Conservation (phyloP, 2,329 filamentous ascomycete species). For the Bipolaris zeicola region DNA sequence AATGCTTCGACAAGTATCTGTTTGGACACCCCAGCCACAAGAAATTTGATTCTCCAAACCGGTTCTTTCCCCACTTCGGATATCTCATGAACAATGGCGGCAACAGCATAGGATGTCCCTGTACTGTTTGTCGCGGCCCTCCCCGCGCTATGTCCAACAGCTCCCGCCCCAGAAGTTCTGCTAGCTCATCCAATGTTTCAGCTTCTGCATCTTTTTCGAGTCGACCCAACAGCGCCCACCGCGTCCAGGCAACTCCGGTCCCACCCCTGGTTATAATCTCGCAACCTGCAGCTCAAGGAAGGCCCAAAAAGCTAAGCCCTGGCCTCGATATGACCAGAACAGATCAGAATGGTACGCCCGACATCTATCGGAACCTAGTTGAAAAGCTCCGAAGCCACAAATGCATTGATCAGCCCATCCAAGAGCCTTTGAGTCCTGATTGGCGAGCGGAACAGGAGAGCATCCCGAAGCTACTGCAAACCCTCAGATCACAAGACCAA, state of each 20-base stretch:
- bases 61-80: slow-evolving; percentile 64
- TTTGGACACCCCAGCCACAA: slow-evolving; percentile 61
- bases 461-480: slow-evolving; percentile 51
- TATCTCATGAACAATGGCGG: slow-evolving; percentile 58
- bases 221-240: neutral
- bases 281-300: slow-evolving; percentile 12
- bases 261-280: neutral
- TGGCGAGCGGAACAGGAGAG: slow-evolving; percentile 59
- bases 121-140: slow-evolving; percentile 53
- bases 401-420: slow-evolving; percentile 53
- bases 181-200: neutral
- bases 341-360: slow-evolving; percentile 61
- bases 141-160: slow-evolving; percentile 20
- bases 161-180: slow-evolving; percentile 6
- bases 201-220: neutral
- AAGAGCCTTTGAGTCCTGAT: slow-evolving; percentile 60
- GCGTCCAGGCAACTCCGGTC: neutral
- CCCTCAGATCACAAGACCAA: slow-evolving; percentile 52
- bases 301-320: slow-evolving; percentile 23
- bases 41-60: slow-evolving; percentile 59
- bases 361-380: slow-evolving; percentile 59
- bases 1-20: slow-evolving; percentile 59
- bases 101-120: slow-evolving; percentile 53
- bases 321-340: slow-evolving; percentile 33
- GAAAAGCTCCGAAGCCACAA: slow-evolving; percentile 53